Evolutionary conservation across 345 rosid genomes (phyloP), one percentile per base, ranked within the genome.

Genomic region (Ceriops decandra): DNA sequence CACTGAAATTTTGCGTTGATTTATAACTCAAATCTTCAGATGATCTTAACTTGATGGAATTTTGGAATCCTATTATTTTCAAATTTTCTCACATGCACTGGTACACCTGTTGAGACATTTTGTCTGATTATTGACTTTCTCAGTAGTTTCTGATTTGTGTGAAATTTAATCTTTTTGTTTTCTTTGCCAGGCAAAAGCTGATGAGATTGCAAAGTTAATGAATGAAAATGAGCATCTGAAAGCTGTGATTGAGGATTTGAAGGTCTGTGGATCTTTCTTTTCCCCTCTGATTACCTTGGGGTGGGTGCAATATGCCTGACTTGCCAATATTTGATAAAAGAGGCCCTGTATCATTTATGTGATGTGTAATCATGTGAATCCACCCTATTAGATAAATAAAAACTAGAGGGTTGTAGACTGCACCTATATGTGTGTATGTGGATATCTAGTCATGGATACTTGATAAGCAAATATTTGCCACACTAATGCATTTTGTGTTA

Each of bases 221-320:
- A 91, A 88, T 79, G 97, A 95, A 80, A 95, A 95, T 79, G 99
- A 95, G 85, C 87, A 90, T 65, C 86, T 88, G 72, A 95, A 90
- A 85, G 73, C 72, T 68, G 82, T 82, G 53, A 81, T 82, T 73
- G 95, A 92, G 73, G 95, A 92, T 68, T 82, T 95, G 83, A 92
- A 95, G 99, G 99, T 95, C 72, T 63, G 68, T 68, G 42, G 68
- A 13, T 78, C 32, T 26, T 60, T 69, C 36, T 62, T 62, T 9
- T 47, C 20, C 52, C 21, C 27, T 42, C 36, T 21, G 10, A n/a
- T 30, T 52, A 16, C 52, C 28, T 27, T 60, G 51, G 42, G 36
- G 47, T 36, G 19, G 67, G 20, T 63, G 21, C 51, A 24, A 24
- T 15, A 21, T 56, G 24, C 49, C 28, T 56, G 59, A 56, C 59